A percentile compares a stretch with the other conserved stretches of the same genome.
phyloP scores from a whole-genome alignment of 352 stramenopile species.

The Globisporangium parvum region DNA sequence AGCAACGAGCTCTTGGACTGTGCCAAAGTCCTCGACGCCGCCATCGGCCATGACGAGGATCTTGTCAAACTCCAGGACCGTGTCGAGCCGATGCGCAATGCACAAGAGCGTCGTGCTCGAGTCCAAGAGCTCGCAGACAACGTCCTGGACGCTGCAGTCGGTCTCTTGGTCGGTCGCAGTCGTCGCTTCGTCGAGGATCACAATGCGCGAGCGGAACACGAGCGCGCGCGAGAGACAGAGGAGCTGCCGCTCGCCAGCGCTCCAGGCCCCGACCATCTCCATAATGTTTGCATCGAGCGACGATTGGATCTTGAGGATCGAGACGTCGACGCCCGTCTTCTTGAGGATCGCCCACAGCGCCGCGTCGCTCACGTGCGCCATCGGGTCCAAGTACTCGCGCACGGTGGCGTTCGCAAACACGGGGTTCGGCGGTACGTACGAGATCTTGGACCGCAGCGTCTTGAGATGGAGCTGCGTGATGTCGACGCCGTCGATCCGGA shows the following conservation, averaged over 20 bases:
- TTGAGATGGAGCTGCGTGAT: conserved; percentile 34
- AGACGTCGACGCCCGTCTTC: conserved; percentile 38
- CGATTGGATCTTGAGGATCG: conserved; percentile 19
- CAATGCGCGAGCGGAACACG: conserved; percentile 75
- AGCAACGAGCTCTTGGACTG: conserved; percentile 31
- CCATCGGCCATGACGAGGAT: conserved; percentile 83
- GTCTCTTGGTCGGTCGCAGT: conserved; percentile 66
- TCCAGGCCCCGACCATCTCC: conserved; percentile 89
- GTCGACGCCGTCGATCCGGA: conserved; percentile 89
- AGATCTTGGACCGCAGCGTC: conserved; percentile 39
- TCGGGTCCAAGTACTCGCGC: conserved; percentile 91
- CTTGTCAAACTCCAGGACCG: conserved; percentile 90
- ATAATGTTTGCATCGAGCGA: conserved; percentile 25
- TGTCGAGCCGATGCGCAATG: conserved; percentile 92
- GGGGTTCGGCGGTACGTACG: conserved; percentile 87
- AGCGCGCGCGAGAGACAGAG: conserved; percentile 91
- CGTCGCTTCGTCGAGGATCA: conserved; percentile 96
- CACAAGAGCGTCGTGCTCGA: conserved; percentile 87
- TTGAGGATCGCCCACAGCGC: conserved; percentile 37
- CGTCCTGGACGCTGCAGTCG: conserved; percentile 56
- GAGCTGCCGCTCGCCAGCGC: conserved; percentile 91
- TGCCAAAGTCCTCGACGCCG: conserved; percentile 44
- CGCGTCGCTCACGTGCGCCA: conserved; percentile 58
- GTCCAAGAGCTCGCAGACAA: conserved; percentile 84
- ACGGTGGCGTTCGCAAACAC: conserved; percentile 91